A percentile compares a stretch with the other conserved stretches of the same genome.
Conservation (phyloP, 768 basidiomycete genomes). For the Amanita subjunquillea region DNA sequence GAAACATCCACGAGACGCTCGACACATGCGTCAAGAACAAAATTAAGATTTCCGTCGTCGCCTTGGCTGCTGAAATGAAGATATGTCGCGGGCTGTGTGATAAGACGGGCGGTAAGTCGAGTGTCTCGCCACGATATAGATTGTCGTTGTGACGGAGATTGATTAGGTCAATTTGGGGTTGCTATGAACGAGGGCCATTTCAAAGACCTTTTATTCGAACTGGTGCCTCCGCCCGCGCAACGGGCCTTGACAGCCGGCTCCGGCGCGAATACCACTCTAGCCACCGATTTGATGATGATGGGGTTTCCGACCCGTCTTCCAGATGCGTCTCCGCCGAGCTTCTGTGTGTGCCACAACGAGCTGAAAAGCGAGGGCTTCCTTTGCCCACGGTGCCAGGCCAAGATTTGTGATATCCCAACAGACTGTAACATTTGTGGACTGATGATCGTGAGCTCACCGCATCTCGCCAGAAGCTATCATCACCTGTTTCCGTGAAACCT, state of each 20-base stretch:
- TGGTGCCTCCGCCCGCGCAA: constrained; percentile 90
- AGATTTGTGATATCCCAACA: constrained; percentile 96
- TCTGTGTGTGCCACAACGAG: constrained; percentile 92
- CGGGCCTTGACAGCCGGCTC: constrained; percentile 24
- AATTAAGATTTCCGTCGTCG: constrained; percentile 88
- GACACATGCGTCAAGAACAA: constrained; percentile 73
- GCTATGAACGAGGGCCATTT: constrained; percentile 97
- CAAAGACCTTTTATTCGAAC: constrained; percentile 91
- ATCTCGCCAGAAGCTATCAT: constrained; percentile 91
- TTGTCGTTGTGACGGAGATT: constrained; percentile 8
- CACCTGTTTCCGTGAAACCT: constrained; percentile 92
- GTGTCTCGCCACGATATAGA: constrained; percentile 7
- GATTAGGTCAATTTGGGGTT: constrained; percentile 80
- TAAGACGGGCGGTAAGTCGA: constrained; percentile 72
- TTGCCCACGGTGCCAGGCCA: constrained; percentile 87
- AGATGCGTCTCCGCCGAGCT: constrained; percentile 66
- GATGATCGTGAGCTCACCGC: constrained; percentile 97
- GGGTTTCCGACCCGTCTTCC: constrained; percentile 93
- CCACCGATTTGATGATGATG: constrained; percentile 97
- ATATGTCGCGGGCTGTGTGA: constrained; percentile 89
- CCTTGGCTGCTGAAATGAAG: constrained; percentile 96
- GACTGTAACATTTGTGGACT: constrained; percentile 96
- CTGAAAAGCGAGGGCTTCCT: constrained; percentile 90
- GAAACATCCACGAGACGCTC: constrained; percentile 93
- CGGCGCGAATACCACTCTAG: constrained; percentile 33